Percentiles rank a stretch among this genome's conserved stretches.
These are phyloP conservation scores for Cicer cuneatum DNA, from an alignment of 306 rosid genomes.

Conservation along the genomic window DNA sequence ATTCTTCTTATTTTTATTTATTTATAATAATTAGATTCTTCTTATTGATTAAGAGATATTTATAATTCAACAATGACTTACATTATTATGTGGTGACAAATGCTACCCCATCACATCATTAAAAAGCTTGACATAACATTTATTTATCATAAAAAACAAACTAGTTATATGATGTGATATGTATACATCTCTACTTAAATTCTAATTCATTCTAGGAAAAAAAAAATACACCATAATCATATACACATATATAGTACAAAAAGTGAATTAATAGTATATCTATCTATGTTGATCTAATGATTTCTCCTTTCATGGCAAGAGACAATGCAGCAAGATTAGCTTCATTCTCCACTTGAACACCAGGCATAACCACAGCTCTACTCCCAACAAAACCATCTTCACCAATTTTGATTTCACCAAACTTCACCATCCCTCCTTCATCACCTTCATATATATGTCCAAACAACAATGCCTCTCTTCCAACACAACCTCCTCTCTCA, in stretches of 20 bases:
- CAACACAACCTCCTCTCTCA: slow-evolving; percentile 77
- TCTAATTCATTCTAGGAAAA: too few relatives aligned
- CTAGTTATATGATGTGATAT: background rate
- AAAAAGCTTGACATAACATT: background rate
- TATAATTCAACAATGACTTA: background rate
- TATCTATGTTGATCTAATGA: slow-evolving; percentile 53
- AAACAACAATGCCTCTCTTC: slow-evolving; percentile 81
- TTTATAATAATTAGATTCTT: too few relatives aligned
- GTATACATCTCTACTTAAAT: too few relatives aligned
- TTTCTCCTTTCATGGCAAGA: slow-evolving; percentile 88
- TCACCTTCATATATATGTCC: slow-evolving; percentile 94
- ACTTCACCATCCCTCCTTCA: slow-evolving; percentile 80
- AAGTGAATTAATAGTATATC: too few relatives aligned
- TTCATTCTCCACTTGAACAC: slow-evolving; percentile 68
- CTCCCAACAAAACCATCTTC: slow-evolving; percentile 87
- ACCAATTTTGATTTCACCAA: slow-evolving; percentile 72
- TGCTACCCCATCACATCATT: background rate
- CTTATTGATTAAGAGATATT: background rate
- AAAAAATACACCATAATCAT: too few relatives aligned
- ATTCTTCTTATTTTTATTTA: background rate
- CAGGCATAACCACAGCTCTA: slow-evolving; percentile 85
- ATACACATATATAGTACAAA: too few relatives aligned
- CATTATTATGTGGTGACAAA: slow-evolving; percentile 3
- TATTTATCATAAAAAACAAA: background rate
- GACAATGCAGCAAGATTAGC: slow-evolving; percentile 66